Percentiles rank a stretch among this genome's conserved stretches.
Conservation (phyloP, 805 yeast genomes). For the Kurtzmaniella fragi region DNA sequence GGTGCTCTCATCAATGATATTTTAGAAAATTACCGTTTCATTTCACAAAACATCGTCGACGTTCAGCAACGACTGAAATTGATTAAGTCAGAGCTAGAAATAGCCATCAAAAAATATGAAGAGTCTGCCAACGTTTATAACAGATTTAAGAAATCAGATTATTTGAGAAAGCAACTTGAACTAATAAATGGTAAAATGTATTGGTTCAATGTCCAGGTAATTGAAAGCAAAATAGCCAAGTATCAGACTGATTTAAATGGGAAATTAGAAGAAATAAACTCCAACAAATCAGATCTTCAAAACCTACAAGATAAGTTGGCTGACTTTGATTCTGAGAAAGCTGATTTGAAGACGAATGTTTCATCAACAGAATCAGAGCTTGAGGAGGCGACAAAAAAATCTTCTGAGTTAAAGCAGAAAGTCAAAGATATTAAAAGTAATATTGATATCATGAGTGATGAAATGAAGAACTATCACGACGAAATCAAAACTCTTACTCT, state of each 20-base stretch:
- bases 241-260: constrained; percentile 4
- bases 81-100: constrained; percentile 19
- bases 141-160: constrained; percentile 29
- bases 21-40: constrained; percentile 43
- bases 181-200: constrained; percentile 36
- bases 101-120: constrained; percentile 22
- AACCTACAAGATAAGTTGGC: constrained; percentile 10
- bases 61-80: constrained; percentile 21
- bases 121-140: constrained; percentile 26
- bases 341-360: constrained; percentile 8
- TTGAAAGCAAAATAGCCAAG: constrained; percentile 20
- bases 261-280: constrained; percentile 10
- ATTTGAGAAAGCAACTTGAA: constrained; percentile 26
- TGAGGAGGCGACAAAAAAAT: constrained; percentile 5
- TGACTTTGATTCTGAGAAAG: constrained; percentile 12
- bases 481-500: constrained; percentile 15
- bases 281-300: constrained; percentile 14
- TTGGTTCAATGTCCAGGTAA: constrained; percentile 35
- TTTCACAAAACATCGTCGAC: constrained; percentile 23
- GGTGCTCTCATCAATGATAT: constrained; percentile 74
- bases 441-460: constrained; percentile 14
- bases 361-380: constrained; percentile 12
- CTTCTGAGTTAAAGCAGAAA: constrained; percentile 4
- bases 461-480: constrained; percentile 12
- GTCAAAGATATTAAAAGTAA: constrained; percentile 9